Evolutionary conservation across 2,329 filamentous ascomycete species (phyloP).

Genomic region (Diaporthe australafricana): DNA sequence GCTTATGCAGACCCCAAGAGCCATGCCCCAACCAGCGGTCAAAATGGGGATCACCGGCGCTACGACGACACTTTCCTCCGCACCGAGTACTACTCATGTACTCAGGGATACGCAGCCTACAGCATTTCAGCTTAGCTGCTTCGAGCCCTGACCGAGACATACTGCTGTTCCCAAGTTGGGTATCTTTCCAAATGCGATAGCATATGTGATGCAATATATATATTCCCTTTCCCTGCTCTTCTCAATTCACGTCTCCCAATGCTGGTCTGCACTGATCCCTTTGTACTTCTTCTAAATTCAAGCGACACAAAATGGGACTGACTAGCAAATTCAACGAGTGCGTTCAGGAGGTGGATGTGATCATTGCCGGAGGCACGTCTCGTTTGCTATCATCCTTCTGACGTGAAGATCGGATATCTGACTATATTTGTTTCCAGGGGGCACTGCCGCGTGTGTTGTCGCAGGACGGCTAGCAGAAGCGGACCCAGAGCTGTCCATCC

Average conservation of each 20-base stretch:
- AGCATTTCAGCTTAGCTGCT: not conserved
- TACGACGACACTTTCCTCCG: not conserved
- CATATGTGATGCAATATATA: not conserved
- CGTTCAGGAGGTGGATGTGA: conserved; percentile 55
- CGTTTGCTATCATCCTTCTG: not conserved
- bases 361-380: conserved; percentile 45
- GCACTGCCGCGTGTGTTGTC: conserved; percentile 61
- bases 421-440: conserved; percentile 48
- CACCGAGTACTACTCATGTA: not conserved
- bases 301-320: conserved; percentile 23
- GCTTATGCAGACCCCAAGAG: conserved; percentile 4
- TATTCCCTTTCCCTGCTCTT: not conserved
- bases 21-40: not conserved
- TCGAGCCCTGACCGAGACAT: not conserved
- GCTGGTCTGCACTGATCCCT: not conserved
- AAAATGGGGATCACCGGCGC: not conserved
- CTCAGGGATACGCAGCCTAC: not conserved
- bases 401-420: not conserved
- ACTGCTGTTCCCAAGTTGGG: not conserved
- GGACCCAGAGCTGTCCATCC: conserved; percentile 59
- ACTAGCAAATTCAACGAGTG: conserved; percentile 41
- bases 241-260: not conserved
- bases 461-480: conserved; percentile 63
- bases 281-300: not conserved
- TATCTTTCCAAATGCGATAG: not conserved